Evolutionary conservation across 1,284 basidiomycete genomes (phyloP).

Genomic region (Peniophora sp.): DNA sequence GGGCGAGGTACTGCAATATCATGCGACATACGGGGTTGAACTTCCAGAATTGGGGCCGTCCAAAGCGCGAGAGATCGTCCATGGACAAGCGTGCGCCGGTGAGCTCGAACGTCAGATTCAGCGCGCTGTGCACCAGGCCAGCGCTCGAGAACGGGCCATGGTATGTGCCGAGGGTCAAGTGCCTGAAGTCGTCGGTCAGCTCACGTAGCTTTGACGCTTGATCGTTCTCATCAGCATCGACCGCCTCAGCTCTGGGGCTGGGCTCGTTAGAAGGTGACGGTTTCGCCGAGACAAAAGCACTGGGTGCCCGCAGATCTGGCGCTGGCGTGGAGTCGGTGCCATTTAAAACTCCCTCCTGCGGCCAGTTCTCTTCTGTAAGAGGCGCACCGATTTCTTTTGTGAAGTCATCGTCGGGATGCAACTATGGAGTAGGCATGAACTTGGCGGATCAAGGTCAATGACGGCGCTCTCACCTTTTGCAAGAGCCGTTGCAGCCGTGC

Average conservation of each 20-base stretch:
- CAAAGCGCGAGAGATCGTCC: too few relatives aligned
- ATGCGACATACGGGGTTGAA: neutral
- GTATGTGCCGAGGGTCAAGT: too few relatives aligned
- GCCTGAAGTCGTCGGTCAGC: too few relatives aligned
- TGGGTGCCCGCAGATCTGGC: neutral
- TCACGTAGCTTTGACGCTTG: too few relatives aligned
- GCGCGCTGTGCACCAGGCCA: neutral
- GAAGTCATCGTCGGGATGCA: neutral
- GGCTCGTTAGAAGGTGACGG: neutral
- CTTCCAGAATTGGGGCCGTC: neutral
- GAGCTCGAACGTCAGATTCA: neutral
- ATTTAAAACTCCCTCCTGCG: neutral
- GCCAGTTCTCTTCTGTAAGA: neutral
- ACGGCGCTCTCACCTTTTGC: neutral
- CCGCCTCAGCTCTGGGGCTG: neutral
- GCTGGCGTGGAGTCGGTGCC: neutral
- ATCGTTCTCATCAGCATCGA: too few relatives aligned
- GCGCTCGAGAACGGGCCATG: neutral
- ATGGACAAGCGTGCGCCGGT: neutral
- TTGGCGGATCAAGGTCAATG: too few relatives aligned
- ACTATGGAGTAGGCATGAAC: neutral
- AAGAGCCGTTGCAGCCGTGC: neutral
- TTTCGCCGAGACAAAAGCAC: too few relatives aligned
- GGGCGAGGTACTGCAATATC: too few relatives aligned
- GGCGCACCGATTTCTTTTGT: neutral